phyloP scores from a whole-genome alignment of 257 asterid species.

The Thymus quinquecostatus region DNA sequence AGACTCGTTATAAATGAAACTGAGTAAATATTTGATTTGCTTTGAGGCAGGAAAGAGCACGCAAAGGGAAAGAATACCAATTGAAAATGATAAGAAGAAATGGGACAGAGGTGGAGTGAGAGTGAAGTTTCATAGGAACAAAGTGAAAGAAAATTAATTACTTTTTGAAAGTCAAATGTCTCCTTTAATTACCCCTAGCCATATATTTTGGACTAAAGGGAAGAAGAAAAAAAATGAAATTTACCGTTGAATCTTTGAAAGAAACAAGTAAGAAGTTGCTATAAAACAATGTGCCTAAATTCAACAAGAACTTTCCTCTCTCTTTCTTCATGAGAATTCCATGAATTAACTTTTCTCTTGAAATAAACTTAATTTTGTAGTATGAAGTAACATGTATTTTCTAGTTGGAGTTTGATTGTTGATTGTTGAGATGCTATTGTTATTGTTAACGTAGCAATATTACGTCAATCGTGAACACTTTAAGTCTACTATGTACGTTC shows the following conservation, averaged over 20 bases:
- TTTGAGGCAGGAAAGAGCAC: background rate
- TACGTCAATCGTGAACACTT: no score
- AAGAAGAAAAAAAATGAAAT: background rate
- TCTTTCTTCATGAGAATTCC: background rate
- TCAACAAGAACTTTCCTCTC: constrained; percentile 1
- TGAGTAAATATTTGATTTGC: no score
- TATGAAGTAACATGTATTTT: no score
- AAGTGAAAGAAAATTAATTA: constrained; percentile 25
- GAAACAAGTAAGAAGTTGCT: constrained; percentile 13
- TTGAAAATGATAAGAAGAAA: background rate
- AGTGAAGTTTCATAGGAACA: constrained; percentile 38
- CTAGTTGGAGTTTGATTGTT: no score
- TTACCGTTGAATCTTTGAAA: constrained; percentile 12
- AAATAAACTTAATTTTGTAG: no score
- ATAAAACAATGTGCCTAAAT: constrained; percentile 33
- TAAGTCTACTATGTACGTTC: no score
- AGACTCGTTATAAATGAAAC: no score
- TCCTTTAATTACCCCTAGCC: constrained; percentile 22
- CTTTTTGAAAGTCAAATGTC: constrained; percentile 24
- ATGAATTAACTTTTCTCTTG: no score
- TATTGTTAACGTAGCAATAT: no score
- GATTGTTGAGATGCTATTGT: no score
- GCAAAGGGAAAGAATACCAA: background rate
- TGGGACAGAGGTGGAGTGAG: constrained; percentile 14
- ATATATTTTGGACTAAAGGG: constrained; percentile 27